Evolutionary conservation across 2,329 filamentous ascomycete genomes (phyloP).

Genomic region (Paracoccidioides lutzii): DNA sequence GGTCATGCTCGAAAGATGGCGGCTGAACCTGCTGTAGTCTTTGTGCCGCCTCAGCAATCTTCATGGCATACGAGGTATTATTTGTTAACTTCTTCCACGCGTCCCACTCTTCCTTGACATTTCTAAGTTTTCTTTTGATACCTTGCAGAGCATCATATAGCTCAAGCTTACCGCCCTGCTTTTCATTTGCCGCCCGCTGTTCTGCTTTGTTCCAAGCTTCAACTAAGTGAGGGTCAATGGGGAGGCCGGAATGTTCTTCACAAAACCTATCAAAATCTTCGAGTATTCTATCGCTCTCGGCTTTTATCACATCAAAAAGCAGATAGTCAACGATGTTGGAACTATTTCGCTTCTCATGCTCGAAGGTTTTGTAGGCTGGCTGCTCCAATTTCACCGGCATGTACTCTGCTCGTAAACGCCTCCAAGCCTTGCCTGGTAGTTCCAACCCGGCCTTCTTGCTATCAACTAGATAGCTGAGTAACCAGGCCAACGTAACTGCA

Average conservation of each 20-base stretch:
- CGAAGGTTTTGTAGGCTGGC: slow-evolving; percentile 9
- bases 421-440: slow-evolving; percentile 29
- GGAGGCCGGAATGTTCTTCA: slow-evolving; percentile 10
- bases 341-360: slow-evolving; percentile 9
- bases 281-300: slow-evolving; percentile 20
- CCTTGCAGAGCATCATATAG: slow-evolving; percentile 9
- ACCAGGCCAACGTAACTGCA: slow-evolving; percentile 27
- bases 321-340: slow-evolving; percentile 34
- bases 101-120: slow-evolving; percentile 15
- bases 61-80: slow-evolving; percentile 13
- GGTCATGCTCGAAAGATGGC: slow-evolving; percentile 20
- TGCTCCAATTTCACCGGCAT: slow-evolving; percentile 13
- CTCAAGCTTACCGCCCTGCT: not conserved
- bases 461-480: slow-evolving; percentile 36
- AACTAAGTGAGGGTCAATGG: slow-evolving; percentile 25
- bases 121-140: slow-evolving; percentile 13
- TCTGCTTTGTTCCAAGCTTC: slow-evolving; percentile 19
- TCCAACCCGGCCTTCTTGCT: slow-evolving; percentile 33
- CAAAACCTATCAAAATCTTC: slow-evolving; percentile 20
- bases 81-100: not conserved
- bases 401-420: slow-evolving; percentile 21
- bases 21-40: slow-evolving; percentile 19
- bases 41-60: slow-evolving; percentile 19
- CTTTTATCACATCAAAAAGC: slow-evolving; percentile 28
- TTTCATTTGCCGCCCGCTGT: slow-evolving; percentile 14